Evolutionary conservation across 345 rosid genomes (phyloP).

Genomic region (Murraya koenigii): DNA sequence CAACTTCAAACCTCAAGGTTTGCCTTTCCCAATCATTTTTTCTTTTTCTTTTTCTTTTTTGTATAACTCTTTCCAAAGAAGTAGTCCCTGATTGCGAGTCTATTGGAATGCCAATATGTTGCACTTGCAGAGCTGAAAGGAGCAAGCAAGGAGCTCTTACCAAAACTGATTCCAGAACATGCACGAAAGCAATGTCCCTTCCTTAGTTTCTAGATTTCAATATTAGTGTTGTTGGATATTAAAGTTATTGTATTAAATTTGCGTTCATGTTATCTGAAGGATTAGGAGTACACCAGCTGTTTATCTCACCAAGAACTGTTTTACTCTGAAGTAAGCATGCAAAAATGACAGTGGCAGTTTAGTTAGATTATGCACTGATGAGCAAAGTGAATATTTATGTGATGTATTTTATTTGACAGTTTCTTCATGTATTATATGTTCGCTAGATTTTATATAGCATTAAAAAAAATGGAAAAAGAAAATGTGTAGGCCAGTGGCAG

Average conservation of each 20-base stretch:
- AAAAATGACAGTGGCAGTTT: background rate
- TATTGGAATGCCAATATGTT: background rate
- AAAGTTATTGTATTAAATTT: background rate
- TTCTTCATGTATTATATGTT: too few relatives aligned
- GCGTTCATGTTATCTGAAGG: background rate
- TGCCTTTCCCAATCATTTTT: background rate
- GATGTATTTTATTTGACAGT: background rate
- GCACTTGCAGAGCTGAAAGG: constrained; percentile 45
- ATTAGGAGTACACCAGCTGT: background rate
- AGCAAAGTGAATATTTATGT: background rate
- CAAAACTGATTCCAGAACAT: constrained; percentile 44
- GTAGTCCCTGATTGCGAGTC: background rate
- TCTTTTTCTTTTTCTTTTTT: background rate
- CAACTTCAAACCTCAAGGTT: constrained; percentile 43
- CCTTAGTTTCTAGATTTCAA: constrained; percentile 18
- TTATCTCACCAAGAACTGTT: background rate
- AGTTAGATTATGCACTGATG: background rate
- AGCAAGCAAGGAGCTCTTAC: constrained; percentile 36
- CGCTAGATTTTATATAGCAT: too few relatives aligned
- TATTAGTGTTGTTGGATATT: background rate
- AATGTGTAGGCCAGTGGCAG: too few relatives aligned
- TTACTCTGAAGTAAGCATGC: background rate
- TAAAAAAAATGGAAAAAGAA: too few relatives aligned
- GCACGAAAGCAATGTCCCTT: constrained; percentile 38
- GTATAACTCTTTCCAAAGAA: background rate